Evolutionary conservation across 495 filamentous ascomycete species (phyloP).

Genomic region (Annulohypoxylon bovei): DNA sequence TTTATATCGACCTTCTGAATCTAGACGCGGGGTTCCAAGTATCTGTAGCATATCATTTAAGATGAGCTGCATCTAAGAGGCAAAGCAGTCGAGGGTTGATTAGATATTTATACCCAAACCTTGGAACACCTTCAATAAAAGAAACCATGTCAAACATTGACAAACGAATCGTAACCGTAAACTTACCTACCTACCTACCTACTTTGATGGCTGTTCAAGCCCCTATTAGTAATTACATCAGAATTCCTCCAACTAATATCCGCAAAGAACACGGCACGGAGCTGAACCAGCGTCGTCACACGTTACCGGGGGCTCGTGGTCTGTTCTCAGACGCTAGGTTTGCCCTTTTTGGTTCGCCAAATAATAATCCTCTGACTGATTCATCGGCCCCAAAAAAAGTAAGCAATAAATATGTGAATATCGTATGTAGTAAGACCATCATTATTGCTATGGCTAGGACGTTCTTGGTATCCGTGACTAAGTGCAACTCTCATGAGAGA

Average conservation of each 20-base stretch:
- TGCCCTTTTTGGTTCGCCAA: neutral
- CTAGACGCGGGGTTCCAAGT: slow-evolving; percentile 5
- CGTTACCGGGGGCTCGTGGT: neutral
- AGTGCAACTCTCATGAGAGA: slow-evolving; percentile 6
- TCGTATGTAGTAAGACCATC: neutral
- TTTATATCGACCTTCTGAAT: slow-evolving; percentile 25
- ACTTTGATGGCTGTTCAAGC: neutral
- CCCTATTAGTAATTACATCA: neutral
- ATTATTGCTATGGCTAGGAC: slow-evolving; percentile 11
- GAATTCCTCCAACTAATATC: neutral
- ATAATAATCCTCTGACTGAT: neutral
- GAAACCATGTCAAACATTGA: no score
- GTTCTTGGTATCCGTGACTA: slow-evolving; percentile 7
- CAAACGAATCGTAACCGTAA: neutral
- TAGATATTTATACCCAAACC: neutral
- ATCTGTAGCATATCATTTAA: neutral
- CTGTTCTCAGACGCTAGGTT: neutral
- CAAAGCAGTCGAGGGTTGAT: neutral
- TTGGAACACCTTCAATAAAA: no score
- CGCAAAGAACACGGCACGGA: neutral
- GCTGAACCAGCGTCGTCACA: neutral
- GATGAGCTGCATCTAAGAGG: neutral
- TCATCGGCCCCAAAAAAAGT: neutral
- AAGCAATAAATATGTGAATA: slow-evolving; percentile 26
- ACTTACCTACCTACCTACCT: neutral